Evolutionary conservation across 1,139 yeast species (phyloP), one percentile per base, ranked within the genome.

Genomic region (Sugiyamaella novakii): DNA sequence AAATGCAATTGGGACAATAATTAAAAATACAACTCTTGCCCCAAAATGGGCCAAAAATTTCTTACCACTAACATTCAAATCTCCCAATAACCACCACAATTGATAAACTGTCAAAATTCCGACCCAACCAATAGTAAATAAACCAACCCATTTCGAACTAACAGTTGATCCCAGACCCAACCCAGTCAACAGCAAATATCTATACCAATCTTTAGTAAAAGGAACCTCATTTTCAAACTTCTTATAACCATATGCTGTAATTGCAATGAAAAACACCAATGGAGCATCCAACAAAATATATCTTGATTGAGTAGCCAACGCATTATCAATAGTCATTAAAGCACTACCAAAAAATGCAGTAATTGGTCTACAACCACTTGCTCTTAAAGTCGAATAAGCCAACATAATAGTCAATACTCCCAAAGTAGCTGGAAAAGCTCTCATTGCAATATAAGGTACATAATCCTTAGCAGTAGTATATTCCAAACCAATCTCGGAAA

Each of bases 71-170:
- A 87, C 77, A 1, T 78, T 64, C 64, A 91, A 77, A 69, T 94
- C 98, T 57, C 98, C 98, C 63, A 89, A 71, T 54, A 86, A 70
- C 66, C 87, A 80, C 97, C 97, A 91, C 60, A 92, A 69, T 64
- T 87, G 94, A 71, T 81, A 77, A 17, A 83, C 66, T 58, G 95
- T 88, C 55, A 81, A 67, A 4, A 78, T 47, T 42, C 98, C 98
- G 54, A 87, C 80, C 98, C 98, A 94, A 6, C 87, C 89, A 57
- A 91, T 70, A 33, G 98, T 92, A 75, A 92, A 92, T 42, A 92
- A 73, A 48, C 98, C 99, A 43, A 92, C 98, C 98, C 98, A 92
- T 69, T 94, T 94, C 40, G 96, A 83, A 38, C 91, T 81, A 28
- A 85, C 75, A 2, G 98, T 92, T 51, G 94, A 80, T 43, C 98